phyloP scores from a whole-genome alignment of 768 basidiomycete genomes.

The Xerocomellus amylosporus region DNA sequence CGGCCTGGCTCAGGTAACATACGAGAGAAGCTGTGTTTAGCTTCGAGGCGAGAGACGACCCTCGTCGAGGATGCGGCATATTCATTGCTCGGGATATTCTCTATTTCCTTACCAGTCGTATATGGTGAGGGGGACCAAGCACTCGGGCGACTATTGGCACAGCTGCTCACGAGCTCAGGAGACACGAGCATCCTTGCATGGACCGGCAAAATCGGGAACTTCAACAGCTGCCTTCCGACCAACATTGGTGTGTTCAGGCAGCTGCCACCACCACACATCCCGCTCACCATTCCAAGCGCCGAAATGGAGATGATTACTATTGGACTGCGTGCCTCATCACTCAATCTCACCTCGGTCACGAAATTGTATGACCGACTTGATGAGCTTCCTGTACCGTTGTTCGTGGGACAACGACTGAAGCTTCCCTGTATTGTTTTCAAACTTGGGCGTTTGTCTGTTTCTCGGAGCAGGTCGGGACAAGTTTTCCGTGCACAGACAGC shows the following conservation, averaged over 20 bases:
- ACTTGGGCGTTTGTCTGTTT: not conserved
- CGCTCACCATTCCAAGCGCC: not conserved
- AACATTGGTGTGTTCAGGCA: not conserved
- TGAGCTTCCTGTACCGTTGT: not conserved
- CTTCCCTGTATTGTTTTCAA: conserved; percentile 10
- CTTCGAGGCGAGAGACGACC: not conserved
- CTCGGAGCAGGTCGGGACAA: not conserved
- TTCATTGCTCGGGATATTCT: conserved; percentile 1
- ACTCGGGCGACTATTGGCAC: conserved; percentile 3
- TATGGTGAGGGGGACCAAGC: conserved; percentile 6
- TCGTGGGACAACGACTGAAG: not conserved
- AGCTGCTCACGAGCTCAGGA: not conserved
- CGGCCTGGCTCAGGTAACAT: not conserved
- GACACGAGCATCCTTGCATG: conserved; percentile 8
- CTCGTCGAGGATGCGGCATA: not conserved
- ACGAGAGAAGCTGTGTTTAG: not conserved
- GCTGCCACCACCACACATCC: not conserved
- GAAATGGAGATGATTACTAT: not conserved
- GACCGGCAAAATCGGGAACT: conserved; percentile 1
- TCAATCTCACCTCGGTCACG: no score
- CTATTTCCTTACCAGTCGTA: not conserved
- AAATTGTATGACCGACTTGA: not conserved
- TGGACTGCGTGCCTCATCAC: not conserved
- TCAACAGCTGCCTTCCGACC: conserved; percentile 4
- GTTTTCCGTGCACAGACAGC: not conserved